A percentile compares a stretch with the other conserved stretches of the same genome.
Evolutionary conservation across 2,329 filamentous ascomycete genomes (phyloP).

Genomic region (Apiospora koreana): DNA sequence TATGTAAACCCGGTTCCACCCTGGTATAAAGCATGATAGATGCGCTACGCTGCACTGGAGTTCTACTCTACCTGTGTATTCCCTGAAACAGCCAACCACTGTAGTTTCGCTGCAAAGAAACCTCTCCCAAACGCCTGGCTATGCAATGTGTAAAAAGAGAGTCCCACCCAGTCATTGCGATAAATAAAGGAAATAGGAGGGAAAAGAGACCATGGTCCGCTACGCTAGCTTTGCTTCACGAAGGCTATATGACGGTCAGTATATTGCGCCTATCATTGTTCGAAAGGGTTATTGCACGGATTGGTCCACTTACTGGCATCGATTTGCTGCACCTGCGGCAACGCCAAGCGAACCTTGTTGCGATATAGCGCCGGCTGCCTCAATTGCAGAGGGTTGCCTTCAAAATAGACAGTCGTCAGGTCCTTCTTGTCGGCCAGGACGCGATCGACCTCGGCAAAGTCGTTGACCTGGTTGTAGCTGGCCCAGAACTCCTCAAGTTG

Average conservation of each 20-base stretch:
- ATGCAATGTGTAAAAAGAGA: constrained; percentile 23
- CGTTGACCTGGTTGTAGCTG: constrained; percentile 78
- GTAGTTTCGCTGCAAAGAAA: not conserved
- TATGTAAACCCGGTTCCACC: not conserved
- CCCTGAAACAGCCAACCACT: not conserved
- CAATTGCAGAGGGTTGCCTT: constrained; percentile 87
- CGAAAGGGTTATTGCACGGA: no score
- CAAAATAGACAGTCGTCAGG: constrained; percentile 91
- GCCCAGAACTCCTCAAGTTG: constrained; percentile 93
- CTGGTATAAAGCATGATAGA: not conserved
- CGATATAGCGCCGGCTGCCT: constrained; percentile 81
- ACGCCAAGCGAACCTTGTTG: constrained; percentile 85
- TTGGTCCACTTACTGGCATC: constrained; percentile 77
- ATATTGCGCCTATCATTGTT: not conserved
- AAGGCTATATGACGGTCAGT: constrained; percentile 21
- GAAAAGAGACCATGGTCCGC: not conserved
- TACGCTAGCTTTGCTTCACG: constrained; percentile 20
- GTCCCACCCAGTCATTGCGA: constrained; percentile 2
- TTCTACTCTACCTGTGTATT: constrained; percentile 1
- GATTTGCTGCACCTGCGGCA: constrained; percentile 90
- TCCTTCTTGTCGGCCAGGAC: constrained; percentile 77
- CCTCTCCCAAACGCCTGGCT: constrained; percentile 31
- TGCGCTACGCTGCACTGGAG: not conserved
- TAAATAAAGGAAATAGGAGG: not conserved
- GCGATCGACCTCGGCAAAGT: constrained; percentile 81